A percentile compares a stretch with the other conserved stretches of the same genome.
Conservation (phyloP, 2,329 filamentous ascomycete species). For the Dactylellina haptotyla region DNA sequence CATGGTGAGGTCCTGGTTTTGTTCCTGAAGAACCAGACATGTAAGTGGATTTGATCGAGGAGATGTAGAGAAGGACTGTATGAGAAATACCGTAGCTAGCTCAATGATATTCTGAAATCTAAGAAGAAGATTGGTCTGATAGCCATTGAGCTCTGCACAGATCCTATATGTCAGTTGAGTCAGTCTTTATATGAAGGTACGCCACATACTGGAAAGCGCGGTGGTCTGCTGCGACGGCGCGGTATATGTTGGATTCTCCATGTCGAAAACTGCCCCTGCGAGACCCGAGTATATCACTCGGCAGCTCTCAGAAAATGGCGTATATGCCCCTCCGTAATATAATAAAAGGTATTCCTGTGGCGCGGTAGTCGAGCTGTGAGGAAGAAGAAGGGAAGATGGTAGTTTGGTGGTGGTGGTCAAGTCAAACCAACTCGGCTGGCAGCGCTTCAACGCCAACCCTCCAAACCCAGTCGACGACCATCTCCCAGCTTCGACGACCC, state of each 20-base stretch:
- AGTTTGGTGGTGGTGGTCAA: conserved; percentile 5
- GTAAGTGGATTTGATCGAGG: conserved; percentile 2
- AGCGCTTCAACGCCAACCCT: not conserved
- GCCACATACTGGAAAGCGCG: conserved; percentile 53
- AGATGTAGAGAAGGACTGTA: conserved; percentile 1
- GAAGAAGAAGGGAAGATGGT: conserved; percentile 2
- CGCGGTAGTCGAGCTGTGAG: not conserved
- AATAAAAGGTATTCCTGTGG: too few relatives aligned
- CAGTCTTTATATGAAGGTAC: too few relatives aligned
- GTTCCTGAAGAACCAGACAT: conserved; percentile 60
- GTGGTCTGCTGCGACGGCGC: conserved; percentile 45
- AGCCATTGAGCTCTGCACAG: conserved; percentile 27
- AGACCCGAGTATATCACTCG: too few relatives aligned
- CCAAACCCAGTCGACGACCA: not conserved
- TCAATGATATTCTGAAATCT: conserved; percentile 69
- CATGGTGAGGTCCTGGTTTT: conserved; percentile 67
- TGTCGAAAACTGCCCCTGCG: not conserved
- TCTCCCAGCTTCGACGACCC: conserved; percentile 7
- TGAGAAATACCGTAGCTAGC: conserved; percentile 64
- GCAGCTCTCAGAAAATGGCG: too few relatives aligned
- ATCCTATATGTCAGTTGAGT: conserved; percentile 62
- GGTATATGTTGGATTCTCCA: conserved; percentile 45
- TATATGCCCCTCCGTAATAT: too few relatives aligned
- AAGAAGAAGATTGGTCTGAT: conserved; percentile 40
- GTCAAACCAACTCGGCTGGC: conserved; percentile 5